Conservation (phyloP, 495 filamentous ascomycete species). For the Talaromyces stipitatus region DNA sequence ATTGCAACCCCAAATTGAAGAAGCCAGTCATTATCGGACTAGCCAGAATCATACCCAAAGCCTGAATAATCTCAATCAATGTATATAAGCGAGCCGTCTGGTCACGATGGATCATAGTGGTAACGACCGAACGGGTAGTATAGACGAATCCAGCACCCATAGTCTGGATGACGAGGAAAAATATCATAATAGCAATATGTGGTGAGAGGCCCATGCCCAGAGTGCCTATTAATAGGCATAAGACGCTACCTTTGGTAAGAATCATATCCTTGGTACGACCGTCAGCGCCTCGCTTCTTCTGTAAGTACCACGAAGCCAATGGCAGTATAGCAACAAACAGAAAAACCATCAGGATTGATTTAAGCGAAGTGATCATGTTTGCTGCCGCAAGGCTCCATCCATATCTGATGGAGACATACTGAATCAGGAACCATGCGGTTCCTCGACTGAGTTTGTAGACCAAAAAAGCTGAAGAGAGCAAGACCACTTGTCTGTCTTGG, state of each 20-base stretch:
- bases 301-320: conserved; percentile 23
- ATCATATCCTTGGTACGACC: conserved; percentile 43
- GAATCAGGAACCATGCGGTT: conserved; percentile 43
- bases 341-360: conserved; percentile 41
- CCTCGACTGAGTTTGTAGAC: conserved; percentile 43
- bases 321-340: conserved; percentile 46
- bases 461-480: conserved; percentile 44
- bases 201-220: conserved; percentile 41
- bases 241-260: conserved; percentile 40
- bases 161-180: conserved; percentile 39
- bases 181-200: conserved; percentile 26
- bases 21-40: conserved; percentile 44
- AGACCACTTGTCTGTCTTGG: conserved; percentile 31
- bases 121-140: conserved; percentile 42
- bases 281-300: conserved; percentile 23
- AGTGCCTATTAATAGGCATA: conserved; percentile 36
- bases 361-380: conserved; percentile 45
- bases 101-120: conserved; percentile 42
- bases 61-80: conserved; percentile 49
- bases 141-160: conserved; percentile 42
- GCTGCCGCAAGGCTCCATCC: conserved; percentile 46
- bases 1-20: conserved; percentile 42
- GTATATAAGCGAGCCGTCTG: conserved; percentile 51
- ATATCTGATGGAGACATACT: conserved; percentile 53
- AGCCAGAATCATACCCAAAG: conserved; percentile 44